phyloP scores from a whole-genome alignment of 1,139 yeast species.

The Taiozyma sp. region DNA sequence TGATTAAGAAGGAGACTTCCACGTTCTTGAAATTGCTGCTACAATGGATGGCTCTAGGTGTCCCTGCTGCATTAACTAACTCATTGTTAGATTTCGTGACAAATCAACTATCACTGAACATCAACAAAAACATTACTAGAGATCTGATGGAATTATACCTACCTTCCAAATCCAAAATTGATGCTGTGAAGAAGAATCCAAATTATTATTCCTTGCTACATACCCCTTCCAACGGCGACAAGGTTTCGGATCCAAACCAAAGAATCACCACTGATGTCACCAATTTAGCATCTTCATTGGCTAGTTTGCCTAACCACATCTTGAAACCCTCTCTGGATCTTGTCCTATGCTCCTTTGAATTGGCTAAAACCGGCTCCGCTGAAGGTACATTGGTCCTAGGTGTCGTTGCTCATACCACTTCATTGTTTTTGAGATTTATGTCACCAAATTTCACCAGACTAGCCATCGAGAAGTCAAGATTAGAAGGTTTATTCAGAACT shows the following conservation, averaged over 20 bases:
- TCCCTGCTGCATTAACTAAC: slow-evolving; percentile 83
- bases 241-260: slow-evolving; percentile 77
- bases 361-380: slow-evolving; percentile 74
- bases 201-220: slow-evolving; percentile 54
- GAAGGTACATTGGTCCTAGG: slow-evolving; percentile 87
- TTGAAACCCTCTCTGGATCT: slow-evolving; percentile 84
- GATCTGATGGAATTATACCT: slow-evolving; percentile 63
- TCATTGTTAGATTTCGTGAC: slow-evolving; percentile 71
- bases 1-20: slow-evolving; percentile 67
- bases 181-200: slow-evolving; percentile 31
- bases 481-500: slow-evolving; percentile 83
- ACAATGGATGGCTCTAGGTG: slow-evolving; percentile 80
- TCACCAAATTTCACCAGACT: slow-evolving; percentile 90
- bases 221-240: slow-evolving; percentile 46
- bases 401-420: slow-evolving; percentile 75
- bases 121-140: slow-evolving; percentile 63
- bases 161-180: slow-evolving; percentile 43
- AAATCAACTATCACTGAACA: slow-evolving; percentile 57
- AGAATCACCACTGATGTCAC: slow-evolving; percentile 77
- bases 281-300: slow-evolving; percentile 65
- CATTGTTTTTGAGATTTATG: slow-evolving; percentile 64
- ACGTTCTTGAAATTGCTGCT: slow-evolving; percentile 60
- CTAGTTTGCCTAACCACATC: slow-evolving; percentile 80
- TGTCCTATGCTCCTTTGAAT: slow-evolving; percentile 75
- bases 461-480: slow-evolving; percentile 71